A percentile compares a stretch with the other conserved stretches of the same genome.
Conservation (phyloP, 331 rosid species). For the Phaseolus coccineus region DNA sequence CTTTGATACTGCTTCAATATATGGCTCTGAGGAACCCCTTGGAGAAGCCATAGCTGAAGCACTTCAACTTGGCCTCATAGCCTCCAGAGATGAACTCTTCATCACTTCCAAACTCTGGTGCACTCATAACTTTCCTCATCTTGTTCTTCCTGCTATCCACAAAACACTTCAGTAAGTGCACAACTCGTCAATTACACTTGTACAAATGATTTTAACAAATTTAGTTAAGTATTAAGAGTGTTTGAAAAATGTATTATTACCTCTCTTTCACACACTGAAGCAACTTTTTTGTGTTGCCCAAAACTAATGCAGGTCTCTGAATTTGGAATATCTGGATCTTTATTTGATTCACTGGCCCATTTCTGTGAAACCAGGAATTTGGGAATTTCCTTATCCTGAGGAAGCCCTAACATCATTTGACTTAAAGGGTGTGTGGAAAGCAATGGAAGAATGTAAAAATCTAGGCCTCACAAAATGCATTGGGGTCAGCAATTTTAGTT, state of each 20-base stretch:
- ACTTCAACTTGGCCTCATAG: slow-evolving; percentile 23
- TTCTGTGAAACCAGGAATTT: slow-evolving; percentile 16
- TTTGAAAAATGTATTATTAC: neutral
- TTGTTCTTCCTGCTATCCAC: slow-evolving; percentile 1
- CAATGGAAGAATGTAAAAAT: slow-evolving; percentile 39
- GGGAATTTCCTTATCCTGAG: neutral
- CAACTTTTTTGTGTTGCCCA: no score
- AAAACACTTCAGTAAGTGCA: slow-evolving; percentile 33
- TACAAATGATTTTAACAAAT: no score
- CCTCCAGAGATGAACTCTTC: slow-evolving; percentile 22
- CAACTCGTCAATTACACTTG: neutral
- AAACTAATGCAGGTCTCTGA: slow-evolving; percentile 10
- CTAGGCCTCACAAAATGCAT: slow-evolving; percentile 32
- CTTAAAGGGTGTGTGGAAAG: slow-evolving; percentile 35
- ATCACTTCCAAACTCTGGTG: slow-evolving; percentile 37
- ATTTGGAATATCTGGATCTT: slow-evolving; percentile 33
- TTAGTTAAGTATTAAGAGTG: no score
- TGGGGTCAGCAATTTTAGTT: slow-evolving; percentile 38
- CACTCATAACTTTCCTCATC: slow-evolving; percentile 18
- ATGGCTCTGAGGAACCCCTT: slow-evolving; percentile 11
- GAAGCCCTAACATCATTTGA: slow-evolving; percentile 13
- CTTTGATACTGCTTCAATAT: slow-evolving; percentile 24
- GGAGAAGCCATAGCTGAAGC: slow-evolving; percentile 43
- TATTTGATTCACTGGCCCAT: slow-evolving; percentile 39
- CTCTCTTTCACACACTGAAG: no score